phyloP scores from a whole-genome alignment of 1,139 yeast genomes.

The Zygoascus sp. region DNA sequence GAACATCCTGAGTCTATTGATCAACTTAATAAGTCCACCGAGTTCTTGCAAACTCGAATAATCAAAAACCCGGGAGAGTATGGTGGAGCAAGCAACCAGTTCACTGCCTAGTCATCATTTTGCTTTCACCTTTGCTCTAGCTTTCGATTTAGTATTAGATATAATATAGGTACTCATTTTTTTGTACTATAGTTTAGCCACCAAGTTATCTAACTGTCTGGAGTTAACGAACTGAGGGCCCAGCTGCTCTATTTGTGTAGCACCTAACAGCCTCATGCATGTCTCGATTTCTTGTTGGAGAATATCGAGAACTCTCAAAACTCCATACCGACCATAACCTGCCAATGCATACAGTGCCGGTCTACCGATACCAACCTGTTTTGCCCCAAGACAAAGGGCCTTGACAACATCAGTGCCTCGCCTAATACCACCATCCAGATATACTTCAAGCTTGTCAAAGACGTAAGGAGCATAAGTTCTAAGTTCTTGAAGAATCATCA shows the following conservation, averaged over 20 bases:
- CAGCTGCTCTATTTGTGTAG: slow-evolving; percentile 38
- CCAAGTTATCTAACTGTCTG: slow-evolving; percentile 21
- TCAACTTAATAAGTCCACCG: slow-evolving; percentile 8
- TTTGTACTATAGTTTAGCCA: slow-evolving; percentile 9
- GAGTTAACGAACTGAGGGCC: slow-evolving; percentile 31
- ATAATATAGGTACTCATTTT: background rate
- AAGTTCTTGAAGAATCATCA: slow-evolving; percentile 48
- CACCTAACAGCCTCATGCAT: slow-evolving; percentile 49
- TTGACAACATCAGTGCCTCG: slow-evolving; percentile 53
- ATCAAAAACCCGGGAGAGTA: slow-evolving; percentile 7
- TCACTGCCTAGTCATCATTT: background rate
- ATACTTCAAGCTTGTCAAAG: slow-evolving; percentile 42
- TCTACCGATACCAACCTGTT: slow-evolving; percentile 51
- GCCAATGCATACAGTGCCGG: slow-evolving; percentile 49
- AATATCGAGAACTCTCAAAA: slow-evolving; percentile 41
- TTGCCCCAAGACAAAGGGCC: slow-evolving; percentile 55
- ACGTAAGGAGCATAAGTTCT: slow-evolving; percentile 41
- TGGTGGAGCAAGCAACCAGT: slow-evolving; percentile 5
- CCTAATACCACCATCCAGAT: slow-evolving; percentile 53
- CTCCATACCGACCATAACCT: slow-evolving; percentile 50
- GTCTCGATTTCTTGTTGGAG: slow-evolving; percentile 45
- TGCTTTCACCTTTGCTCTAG: too few relatives aligned
- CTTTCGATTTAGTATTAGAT: too few relatives aligned
- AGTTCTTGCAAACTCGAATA: slow-evolving; percentile 11
- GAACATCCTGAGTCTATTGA: slow-evolving; percentile 14